Evolutionary conservation across 768 basidiomycete species (phyloP).

Genomic region (Pleurotus citrinopileatus): DNA sequence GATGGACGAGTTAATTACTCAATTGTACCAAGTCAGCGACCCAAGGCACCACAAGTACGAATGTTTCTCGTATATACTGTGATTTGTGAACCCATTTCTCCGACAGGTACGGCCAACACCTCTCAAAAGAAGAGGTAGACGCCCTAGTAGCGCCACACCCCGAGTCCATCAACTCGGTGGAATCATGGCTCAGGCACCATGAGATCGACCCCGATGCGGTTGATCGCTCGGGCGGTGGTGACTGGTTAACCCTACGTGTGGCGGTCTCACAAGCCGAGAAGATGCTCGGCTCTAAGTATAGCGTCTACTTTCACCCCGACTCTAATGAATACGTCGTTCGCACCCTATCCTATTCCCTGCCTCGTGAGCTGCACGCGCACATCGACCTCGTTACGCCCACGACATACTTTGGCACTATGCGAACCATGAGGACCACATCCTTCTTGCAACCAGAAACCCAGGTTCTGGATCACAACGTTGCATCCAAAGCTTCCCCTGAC

Average conservation of each 20-base stretch:
- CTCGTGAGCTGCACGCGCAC: conserved; percentile 52
- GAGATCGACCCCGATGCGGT: conserved; percentile 46
- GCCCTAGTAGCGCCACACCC: conserved; percentile 57
- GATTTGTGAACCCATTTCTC: background rate
- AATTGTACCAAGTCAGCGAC: conserved; percentile 55
- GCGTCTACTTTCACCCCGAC: conserved; percentile 17
- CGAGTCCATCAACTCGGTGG: conserved; percentile 48
- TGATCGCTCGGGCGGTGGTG: conserved; percentile 52
- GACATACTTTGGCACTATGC: conserved; percentile 52
- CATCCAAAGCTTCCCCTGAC: conserved; percentile 1
- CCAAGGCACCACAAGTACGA: conserved; percentile 44
- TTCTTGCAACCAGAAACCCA: conserved; percentile 30
- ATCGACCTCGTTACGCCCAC: conserved; percentile 69
- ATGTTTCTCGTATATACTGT: background rate
- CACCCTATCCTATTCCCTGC: conserved; percentile 67
- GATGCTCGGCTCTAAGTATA: conserved; percentile 56
- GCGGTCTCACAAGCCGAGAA: conserved; percentile 57
- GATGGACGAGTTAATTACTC: conserved; percentile 44
- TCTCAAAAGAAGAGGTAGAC: conserved; percentile 68
- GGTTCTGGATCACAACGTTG: background rate
- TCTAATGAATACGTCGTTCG: conserved; percentile 43
- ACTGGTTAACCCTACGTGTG: conserved; percentile 65
- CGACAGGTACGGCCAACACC: conserved; percentile 42
- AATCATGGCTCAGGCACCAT: conserved; percentile 57
- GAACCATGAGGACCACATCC: conserved; percentile 30